A percentile compares a stretch with the other conserved stretches of the same genome.
Evolutionary conservation across 78 protist genomes (phyloP).

Genomic region (Cyanophora paradoxa): DNA sequence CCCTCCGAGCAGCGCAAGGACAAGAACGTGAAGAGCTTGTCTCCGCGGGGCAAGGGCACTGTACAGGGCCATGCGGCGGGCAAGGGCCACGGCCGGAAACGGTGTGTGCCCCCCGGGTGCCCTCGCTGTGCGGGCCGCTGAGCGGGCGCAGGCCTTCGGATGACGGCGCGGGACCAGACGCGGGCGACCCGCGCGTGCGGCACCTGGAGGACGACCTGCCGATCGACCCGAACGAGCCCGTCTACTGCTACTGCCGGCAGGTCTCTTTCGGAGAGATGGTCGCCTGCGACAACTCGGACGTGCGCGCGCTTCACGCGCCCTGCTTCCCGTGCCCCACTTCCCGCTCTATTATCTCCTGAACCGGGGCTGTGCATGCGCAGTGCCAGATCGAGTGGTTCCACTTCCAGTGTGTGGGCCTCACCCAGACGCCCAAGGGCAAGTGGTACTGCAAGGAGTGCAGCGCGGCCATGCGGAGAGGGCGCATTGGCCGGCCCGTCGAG

Average conservation of each 20-base stretch:
- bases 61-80: too few species aligned
- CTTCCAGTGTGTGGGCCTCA: slow-evolving; percentile 67
- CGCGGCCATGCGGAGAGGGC: too few species aligned
- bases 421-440: slow-evolving; percentile 58
- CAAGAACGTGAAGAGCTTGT: not conserved
- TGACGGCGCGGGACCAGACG: not conserved
- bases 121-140: too few species aligned
- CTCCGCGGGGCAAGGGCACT: not conserved
- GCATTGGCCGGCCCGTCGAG: too few species aligned
- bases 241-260: slow-evolving; percentile 67
- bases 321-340: not conserved
- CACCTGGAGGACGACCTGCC: slow-evolving; percentile 63
- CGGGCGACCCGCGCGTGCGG: not conserved
- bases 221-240: slow-evolving; percentile 80
- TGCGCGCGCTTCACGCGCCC: too few species aligned
- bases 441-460: slow-evolving; percentile 69
- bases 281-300: slow-evolving; percentile 66
- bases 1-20: too few species aligned
- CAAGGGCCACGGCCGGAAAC: too few species aligned
- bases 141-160: not conserved
- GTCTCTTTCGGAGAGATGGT: slow-evolving; percentile 84
- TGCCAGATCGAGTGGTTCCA: slow-evolving; percentile 80
- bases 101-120: too few species aligned
- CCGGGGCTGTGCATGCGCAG: too few species aligned
- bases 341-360: slow-evolving; percentile 3